These are phyloP conservation scores for Eimeria mitis DNA, from an alignment of 169 alveolate genomes.

Conservation along the genomic window DNA sequence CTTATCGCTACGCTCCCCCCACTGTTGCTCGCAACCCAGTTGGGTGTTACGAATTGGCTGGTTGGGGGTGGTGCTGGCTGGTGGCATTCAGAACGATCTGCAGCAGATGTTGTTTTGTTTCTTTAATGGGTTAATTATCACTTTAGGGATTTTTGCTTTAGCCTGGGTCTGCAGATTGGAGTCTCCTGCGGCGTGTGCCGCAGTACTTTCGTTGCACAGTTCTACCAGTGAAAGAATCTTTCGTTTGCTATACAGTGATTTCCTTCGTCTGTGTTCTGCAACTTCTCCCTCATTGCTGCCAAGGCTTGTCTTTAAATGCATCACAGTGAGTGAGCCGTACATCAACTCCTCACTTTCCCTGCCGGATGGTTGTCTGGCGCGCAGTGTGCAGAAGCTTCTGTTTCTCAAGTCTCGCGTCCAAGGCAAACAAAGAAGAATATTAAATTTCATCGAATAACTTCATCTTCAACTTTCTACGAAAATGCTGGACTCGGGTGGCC, in stretches of 20 bases:
- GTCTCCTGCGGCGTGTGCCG: neutral
- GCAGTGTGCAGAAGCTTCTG: neutral
- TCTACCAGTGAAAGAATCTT: too few relatives aligned
- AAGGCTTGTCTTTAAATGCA: neutral
- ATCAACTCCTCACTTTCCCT: neutral
- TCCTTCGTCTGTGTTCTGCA: neutral
- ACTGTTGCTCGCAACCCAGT: neutral
- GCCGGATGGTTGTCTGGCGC: neutral
- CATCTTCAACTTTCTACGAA: neutral
- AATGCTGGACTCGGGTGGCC: slow-evolving; percentile 37
- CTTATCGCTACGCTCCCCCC: neutral
- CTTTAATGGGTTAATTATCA: neutral
- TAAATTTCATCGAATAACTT: neutral
- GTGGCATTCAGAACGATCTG: neutral
- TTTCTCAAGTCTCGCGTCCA: neutral
- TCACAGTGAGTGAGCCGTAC: neutral
- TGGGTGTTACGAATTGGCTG: neutral
- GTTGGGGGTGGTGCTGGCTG: slow-evolving; percentile 21
- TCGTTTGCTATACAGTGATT: neutral
- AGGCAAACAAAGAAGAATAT: neutral
- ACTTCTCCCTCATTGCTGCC: neutral
- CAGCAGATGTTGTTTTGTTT: neutral
- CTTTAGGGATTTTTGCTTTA: neutral
- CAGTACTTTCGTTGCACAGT: neutral
- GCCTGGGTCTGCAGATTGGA: neutral